Conservation (phyloP, 148 eudicot genomes). For the Salicornia ramosissima region DNA sequence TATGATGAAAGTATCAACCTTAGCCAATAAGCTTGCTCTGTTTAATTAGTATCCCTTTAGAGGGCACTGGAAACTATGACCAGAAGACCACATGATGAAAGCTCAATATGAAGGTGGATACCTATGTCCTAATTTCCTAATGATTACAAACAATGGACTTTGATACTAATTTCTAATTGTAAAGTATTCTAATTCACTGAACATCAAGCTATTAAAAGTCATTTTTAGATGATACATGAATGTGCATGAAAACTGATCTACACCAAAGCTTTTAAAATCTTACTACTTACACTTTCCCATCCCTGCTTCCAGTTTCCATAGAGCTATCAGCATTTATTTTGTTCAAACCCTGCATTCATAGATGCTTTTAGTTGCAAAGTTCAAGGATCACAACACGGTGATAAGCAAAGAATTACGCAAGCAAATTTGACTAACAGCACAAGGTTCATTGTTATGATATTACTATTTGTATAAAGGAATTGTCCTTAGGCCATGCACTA, state of each 20-base stretch:
- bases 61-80: no score
- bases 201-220: not conserved
- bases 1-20: not conserved
- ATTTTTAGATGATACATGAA: not conserved
- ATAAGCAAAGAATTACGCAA: not conserved
- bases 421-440: not conserved
- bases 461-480: no score
- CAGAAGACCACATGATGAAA: no score
- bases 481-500: no score
- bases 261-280: not conserved
- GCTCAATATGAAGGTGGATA: not conserved
- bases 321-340: slow-evolving; percentile 28
- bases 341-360: slow-evolving; percentile 39
- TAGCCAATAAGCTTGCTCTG: not conserved
- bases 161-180: not conserved
- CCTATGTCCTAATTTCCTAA: not conserved
- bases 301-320: slow-evolving; percentile 33
- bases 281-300: slow-evolving; percentile 41
- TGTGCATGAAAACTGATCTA: not conserved
- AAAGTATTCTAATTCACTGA: not conserved
- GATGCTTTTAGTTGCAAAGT: not conserved
- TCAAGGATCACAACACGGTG: not conserved
- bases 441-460: not conserved
- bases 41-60: not conserved
- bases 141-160: no score